Evolutionary conservation across 257 asterid species (phyloP).

Genomic region (Anisodus acutangulus): DNA sequence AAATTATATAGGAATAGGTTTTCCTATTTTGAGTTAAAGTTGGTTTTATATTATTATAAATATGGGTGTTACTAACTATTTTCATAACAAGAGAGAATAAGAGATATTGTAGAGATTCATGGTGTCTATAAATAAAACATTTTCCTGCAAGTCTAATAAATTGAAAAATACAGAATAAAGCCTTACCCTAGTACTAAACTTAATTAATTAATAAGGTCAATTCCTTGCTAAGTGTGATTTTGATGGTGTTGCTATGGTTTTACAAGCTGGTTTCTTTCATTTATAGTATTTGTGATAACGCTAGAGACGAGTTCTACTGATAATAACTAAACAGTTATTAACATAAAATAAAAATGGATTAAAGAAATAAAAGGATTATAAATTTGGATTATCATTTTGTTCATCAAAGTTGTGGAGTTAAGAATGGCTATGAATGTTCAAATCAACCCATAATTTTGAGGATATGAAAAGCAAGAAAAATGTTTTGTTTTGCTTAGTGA

Average conservation of each 20-base stretch:
- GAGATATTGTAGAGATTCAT: no score
- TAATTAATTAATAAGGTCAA: not conserved
- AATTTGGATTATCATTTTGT: not conserved
- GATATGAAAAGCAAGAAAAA: constrained; percentile 14
- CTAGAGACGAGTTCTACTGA: no score
- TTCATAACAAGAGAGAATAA: no score
- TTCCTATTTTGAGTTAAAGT: no score
- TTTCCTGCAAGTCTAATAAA: not conserved
- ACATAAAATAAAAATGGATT: no score
- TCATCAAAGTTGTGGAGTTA: not conserved
- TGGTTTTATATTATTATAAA: no score
- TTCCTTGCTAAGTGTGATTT: not conserved
- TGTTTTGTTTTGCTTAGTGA: constrained; percentile 25
- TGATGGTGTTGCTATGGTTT: no score
- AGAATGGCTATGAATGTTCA: not conserved
- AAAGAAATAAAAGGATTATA: not conserved
- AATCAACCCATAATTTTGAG: not conserved
- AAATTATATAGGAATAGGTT: no score
- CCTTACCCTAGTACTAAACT: not conserved
- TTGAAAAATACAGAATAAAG: not conserved
- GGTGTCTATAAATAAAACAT: no score
- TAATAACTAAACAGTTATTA: no score
- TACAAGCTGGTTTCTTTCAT: not conserved
- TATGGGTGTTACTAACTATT: no score
- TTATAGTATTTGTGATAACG: no score